Base-by-base conservation (phyloP, 1,139 yeast species). In the Zhuliangozyma parablackwelliae region DNA sequence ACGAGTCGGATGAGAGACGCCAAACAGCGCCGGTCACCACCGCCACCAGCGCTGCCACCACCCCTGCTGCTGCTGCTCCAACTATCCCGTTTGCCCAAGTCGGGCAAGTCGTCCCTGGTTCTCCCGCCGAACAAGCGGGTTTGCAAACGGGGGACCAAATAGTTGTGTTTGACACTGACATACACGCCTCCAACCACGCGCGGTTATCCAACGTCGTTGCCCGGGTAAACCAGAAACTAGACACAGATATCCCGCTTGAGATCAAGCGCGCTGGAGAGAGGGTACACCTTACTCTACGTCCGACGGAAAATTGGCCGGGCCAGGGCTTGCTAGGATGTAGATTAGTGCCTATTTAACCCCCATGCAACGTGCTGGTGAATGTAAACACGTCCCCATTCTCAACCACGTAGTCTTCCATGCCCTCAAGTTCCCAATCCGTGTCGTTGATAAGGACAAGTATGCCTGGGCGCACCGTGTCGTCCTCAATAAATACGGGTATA, bases 371-470 rank as follows among this genome's bases (percentile, higher is more conserved):
- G 35, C 96, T 85, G 5, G 97, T 92, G 54, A 92, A 90, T 4
- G 95, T 78, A 31, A 92, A 73, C 24, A 78, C 72, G 59, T 92
- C 98, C 11, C 87, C 83, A 33, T 75, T 65, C 54, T 86, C 86
- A 16, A 92, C 59, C 12, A 72, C 78, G 50, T 89, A 89, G 8
- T 78, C 83, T 50, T 86, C 92, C 61, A 82, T 89, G 10, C 90
- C 97, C 56, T 89, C 95, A 25, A 92, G 63, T 54, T 92, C 98
- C 98, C 98, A 92, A 61, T 92, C 98, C 1, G 96, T 82, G 54
- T 92, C 98, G 53, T 92, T 92, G 46, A 92, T 83, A 39, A 92
- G 71, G 7, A 92, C 96, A 45, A 92, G 67, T 32, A 92, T 88
- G 2, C 98, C 98, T 0, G 97, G 96, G 37, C 97, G 78, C 7